These are phyloP conservation scores for Yamadazyma songkhlaensis DNA, from an alignment of 1,139 yeast genomes.

Conservation along the genomic window DNA sequence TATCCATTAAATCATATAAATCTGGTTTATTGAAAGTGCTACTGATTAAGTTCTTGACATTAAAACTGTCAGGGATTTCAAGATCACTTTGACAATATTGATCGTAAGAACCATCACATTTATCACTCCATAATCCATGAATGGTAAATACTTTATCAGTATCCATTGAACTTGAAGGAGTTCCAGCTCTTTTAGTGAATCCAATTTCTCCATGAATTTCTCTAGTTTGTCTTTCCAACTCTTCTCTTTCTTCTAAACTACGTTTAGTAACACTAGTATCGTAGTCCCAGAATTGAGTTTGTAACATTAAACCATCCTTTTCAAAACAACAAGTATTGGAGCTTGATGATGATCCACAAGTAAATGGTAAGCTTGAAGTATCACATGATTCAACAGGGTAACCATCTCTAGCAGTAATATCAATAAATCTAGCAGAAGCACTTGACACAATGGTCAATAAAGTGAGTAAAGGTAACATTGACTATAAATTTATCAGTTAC, in stretches of 20 bases:
- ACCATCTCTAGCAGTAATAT: neutral
- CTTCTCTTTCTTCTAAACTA: slow-evolving; percentile 17
- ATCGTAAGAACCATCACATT: slow-evolving; percentile 35
- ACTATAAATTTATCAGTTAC: neutral
- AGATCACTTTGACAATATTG: slow-evolving; percentile 29
- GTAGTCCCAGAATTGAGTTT: slow-evolving; percentile 42
- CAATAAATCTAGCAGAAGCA: neutral
- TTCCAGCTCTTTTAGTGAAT: neutral
- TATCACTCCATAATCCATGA: slow-evolving; percentile 43
- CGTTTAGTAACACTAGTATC: slow-evolving; percentile 21
- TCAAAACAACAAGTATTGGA: slow-evolving; percentile 28
- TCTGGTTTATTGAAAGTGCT: slow-evolving; percentile 26
- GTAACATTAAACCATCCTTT: slow-evolving; percentile 32
- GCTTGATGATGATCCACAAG: neutral
- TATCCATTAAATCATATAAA: slow-evolving; percentile 29
- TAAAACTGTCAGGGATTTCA: slow-evolving; percentile 24
- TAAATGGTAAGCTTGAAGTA: neutral
- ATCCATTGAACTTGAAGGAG: slow-evolving; percentile 10
- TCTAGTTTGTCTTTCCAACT: slow-evolving; percentile 10
- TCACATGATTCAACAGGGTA: neutral
- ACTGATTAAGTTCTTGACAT: slow-evolving; percentile 28
- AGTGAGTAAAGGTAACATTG: neutral
- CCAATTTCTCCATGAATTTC: neutral
- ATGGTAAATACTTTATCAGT: slow-evolving; percentile 29
- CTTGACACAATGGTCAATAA: neutral